These are phyloP conservation scores for Entophlyctis luteolus DNA, from an alignment of 192 early-diverging fungal genomes.

Conservation along the genomic window DNA sequence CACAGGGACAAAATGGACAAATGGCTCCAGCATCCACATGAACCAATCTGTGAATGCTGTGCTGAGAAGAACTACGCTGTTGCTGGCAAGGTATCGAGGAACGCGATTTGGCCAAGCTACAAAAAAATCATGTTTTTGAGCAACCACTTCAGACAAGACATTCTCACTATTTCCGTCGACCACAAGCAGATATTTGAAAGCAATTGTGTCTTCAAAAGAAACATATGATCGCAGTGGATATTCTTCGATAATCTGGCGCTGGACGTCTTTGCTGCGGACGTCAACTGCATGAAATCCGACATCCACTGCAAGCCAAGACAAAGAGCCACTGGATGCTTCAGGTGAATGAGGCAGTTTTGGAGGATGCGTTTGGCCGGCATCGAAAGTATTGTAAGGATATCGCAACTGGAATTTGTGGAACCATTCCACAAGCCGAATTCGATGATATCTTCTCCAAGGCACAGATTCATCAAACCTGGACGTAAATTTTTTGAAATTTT, in stretches of 20 bases:
- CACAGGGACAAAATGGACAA: conserved; percentile 21
- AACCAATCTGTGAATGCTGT: conserved; percentile 1
- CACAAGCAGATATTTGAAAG: conserved; percentile 15
- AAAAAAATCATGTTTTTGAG: too few relatives aligned
- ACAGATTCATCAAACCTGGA: too few relatives aligned
- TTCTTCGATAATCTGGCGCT: background rate
- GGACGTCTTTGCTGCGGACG: background rate
- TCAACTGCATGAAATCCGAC: background rate
- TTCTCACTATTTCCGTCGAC: conserved; percentile 13
- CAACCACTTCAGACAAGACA: too few relatives aligned
- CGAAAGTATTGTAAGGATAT: background rate
- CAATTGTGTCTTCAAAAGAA: background rate
- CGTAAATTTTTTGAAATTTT: too few relatives aligned
- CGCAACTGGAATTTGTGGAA: background rate
- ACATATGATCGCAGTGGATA: background rate
- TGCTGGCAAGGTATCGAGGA: background rate
- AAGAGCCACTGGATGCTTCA: background rate
- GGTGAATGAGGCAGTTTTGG: background rate
- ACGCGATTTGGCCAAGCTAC: background rate
- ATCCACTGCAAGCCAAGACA: background rate
- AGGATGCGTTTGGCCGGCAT: background rate
- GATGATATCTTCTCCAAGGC: conserved; percentile 11
- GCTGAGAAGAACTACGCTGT: background rate
- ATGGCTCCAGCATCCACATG: conserved; percentile 23
- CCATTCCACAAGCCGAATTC: conserved; percentile 11